phyloP scores from a whole-genome alignment of 352 stramenopile species.

The Phytophthora pseudosyringae region DNA sequence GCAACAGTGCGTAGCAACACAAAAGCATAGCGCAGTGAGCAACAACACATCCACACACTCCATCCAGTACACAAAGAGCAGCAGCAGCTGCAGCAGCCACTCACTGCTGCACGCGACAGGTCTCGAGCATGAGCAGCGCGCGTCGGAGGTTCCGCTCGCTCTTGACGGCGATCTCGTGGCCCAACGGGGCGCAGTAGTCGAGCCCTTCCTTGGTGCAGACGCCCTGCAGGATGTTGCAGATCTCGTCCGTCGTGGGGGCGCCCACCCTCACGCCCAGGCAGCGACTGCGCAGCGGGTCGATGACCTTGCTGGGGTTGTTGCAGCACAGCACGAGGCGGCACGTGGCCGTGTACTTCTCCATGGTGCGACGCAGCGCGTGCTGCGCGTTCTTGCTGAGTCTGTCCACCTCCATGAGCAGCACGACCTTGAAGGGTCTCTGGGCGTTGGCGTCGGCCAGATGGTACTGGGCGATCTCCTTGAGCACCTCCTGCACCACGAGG shows the following conservation, averaged over 20 bases:
- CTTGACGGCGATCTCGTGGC: constrained; percentile 91
- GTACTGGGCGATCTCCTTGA: constrained; percentile 99
- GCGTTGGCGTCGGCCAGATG: constrained; percentile 81
- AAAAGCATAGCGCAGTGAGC: constrained; percentile 1
- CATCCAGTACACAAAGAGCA: not conserved
- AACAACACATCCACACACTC: not conserved
- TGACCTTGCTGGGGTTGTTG: constrained; percentile 97
- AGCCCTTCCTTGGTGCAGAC: constrained; percentile 94
- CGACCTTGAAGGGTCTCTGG: constrained; percentile 88
- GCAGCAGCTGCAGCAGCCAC: not conserved
- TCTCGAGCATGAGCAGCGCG: constrained; percentile 98
- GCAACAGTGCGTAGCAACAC: constrained; percentile 4
- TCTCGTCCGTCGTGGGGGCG: constrained; percentile 91
- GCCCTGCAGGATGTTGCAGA: constrained; percentile 89
- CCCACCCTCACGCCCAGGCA: constrained; percentile 96
- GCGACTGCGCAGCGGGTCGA: constrained; percentile 96
- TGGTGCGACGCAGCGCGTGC: constrained; percentile 96
- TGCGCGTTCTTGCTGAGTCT: constrained; percentile 97
- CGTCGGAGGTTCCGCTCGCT: constrained; percentile 96
- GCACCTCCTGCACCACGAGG: constrained; percentile 98
- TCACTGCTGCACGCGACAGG: constrained; percentile 84
- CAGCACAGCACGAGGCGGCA: constrained; percentile 98
- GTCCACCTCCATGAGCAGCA: constrained; percentile 98
- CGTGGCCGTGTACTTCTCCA: constrained; percentile 95
- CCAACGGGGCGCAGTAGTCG: constrained; percentile 87